Conservation (phyloP, 164 flowering plant genomes). For the Vitis amurensis region DNA sequence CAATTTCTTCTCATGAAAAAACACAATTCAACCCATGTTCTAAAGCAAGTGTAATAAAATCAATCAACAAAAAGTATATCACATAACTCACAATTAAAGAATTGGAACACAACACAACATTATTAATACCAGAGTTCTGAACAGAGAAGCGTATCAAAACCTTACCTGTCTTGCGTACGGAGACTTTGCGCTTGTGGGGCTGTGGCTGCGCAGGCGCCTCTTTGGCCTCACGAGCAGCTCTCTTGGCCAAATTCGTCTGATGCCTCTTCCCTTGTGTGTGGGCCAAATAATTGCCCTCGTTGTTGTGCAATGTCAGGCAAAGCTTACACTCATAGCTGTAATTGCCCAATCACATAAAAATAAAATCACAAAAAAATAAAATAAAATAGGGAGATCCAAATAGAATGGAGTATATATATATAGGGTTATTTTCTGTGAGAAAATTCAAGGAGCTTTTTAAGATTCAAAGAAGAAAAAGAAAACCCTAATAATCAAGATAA, state of each 20-base stretch:
- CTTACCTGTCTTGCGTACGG: constrained; percentile 66
- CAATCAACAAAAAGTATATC: no score
- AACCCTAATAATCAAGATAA: no score
- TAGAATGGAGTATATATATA: no score
- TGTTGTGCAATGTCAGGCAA: constrained; percentile 90
- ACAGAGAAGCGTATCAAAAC: not conserved
- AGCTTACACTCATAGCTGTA: constrained; percentile 93
- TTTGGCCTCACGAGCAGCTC: constrained; percentile 97
- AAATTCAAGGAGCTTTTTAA: no score
- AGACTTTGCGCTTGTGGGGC: constrained; percentile 89
- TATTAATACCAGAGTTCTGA: not conserved
- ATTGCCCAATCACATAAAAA: constrained; percentile 4
- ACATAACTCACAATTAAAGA: not conserved
- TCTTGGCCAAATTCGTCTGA: constrained; percentile 94
- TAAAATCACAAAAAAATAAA: not conserved
- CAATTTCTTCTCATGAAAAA: no score
- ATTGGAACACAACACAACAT: not conserved
- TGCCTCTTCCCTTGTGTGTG: constrained; percentile 98
- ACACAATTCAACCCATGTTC: no score
- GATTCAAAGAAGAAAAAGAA: no score
- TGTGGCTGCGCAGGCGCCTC: constrained; percentile 94
- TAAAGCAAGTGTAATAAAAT: no score
- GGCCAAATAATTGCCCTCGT: constrained; percentile 97
- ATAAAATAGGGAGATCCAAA: not conserved
- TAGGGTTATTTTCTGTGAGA: no score